phyloP scores from a whole-genome alignment of 257 asterid species.

The Solanum appendiculatum region DNA sequence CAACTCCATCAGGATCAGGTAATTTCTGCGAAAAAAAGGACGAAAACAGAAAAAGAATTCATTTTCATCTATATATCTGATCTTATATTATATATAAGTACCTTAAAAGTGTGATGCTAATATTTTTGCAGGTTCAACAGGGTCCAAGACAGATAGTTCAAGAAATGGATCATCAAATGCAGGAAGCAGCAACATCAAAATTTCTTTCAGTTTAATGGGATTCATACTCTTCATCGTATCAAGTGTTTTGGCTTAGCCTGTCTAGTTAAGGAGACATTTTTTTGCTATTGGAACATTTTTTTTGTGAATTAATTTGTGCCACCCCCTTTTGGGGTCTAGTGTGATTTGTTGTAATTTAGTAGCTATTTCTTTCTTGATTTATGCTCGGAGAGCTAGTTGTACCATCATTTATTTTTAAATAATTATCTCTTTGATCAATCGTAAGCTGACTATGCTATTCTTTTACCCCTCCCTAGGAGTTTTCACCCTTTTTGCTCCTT shows the following conservation, averaged over 20 bases:
- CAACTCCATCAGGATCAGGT: conserved; percentile 14
- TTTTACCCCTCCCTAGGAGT: background rate
- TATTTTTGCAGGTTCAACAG: conserved; percentile 11
- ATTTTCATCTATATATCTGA: background rate
- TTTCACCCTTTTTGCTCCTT: background rate
- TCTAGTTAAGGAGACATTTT: background rate
- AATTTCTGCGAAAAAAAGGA: background rate
- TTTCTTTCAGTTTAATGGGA: conserved; percentile 10
- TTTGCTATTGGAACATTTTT: background rate
- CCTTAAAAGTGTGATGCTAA: background rate
- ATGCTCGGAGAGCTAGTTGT: background rate
- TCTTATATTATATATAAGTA: background rate
- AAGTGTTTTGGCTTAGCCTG: conserved; percentile 2
- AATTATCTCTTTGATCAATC: background rate
- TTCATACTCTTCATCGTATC: conserved; percentile 18
- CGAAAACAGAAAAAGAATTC: background rate
- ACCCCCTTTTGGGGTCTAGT: background rate
- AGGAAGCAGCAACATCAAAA: conserved; percentile 13
- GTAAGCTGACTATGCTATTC: background rate
- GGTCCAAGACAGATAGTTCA: conserved; percentile 32
- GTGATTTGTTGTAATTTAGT: background rate
- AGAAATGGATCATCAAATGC: conserved; percentile 9
- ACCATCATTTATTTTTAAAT: background rate
- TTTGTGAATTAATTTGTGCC: background rate
- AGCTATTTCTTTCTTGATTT: background rate